Conservation (phyloP, 306 rosid species). For the Alnus rubra region DNA sequence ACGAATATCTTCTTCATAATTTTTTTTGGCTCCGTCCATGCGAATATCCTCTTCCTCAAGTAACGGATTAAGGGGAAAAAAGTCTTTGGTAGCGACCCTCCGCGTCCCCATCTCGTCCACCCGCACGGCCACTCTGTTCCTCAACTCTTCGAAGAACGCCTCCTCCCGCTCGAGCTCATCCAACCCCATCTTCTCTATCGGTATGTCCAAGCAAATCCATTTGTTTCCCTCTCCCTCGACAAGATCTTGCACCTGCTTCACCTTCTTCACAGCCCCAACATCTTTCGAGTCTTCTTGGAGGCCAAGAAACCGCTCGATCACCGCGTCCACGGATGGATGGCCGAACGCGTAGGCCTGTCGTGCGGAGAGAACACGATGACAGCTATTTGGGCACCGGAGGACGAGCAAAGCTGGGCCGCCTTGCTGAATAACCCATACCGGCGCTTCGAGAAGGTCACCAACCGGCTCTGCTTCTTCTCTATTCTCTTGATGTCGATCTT, state of each 20-base stretch:
- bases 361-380: slow-evolving; percentile 11
- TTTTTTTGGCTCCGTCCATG: no score
- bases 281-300: no score
- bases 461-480: neutral
- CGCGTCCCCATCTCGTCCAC: neutral
- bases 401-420: neutral
- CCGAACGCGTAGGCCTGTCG: slow-evolving; percentile 6
- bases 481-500: slow-evolving; percentile 11
- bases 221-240: neutral
- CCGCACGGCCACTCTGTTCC: neutral
- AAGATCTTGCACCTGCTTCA: neutral
- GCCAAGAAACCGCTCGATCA: neutral
- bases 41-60: no score
- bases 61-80: no score
- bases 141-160: slow-evolving; percentile 9
- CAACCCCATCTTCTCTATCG: slow-evolving; percentile 25
- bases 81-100: neutral
- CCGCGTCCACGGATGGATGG: slow-evolving; percentile 9
- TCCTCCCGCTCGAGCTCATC: slow-evolving; percentile 24
- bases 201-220: slow-evolving; percentile 20
- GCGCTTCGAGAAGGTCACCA: slow-evolving; percentile 23
- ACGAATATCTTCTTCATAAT: no score
- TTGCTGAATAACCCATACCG: slow-evolving; percentile 17
- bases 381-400: neutral
- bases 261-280: neutral